These are phyloP conservation scores for Acidomyces sp. DNA, from an alignment of 495 filamentous ascomycete genomes.

Conservation along the genomic window DNA sequence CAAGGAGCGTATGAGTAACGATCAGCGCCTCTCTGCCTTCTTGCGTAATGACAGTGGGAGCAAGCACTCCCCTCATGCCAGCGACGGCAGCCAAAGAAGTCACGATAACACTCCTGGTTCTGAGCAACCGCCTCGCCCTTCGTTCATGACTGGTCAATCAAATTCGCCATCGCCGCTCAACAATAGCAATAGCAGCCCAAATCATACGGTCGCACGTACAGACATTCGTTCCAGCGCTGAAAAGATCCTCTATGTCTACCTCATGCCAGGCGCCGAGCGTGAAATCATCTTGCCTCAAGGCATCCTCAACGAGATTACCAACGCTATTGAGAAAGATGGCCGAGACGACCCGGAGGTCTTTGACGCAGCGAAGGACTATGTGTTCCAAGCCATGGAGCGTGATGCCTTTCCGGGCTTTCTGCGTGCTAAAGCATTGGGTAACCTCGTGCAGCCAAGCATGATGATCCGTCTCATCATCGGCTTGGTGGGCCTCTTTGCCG, in stretches of 20 bases:
- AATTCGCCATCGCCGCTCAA: constrained; percentile 22
- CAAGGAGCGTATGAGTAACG: constrained; percentile 24
- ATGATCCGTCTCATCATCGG: constrained; percentile 74
- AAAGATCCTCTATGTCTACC: constrained; percentile 92
- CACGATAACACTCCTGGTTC: constrained; percentile 20
- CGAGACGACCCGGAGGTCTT: constrained; percentile 96
- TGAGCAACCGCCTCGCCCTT: constrained; percentile 52
- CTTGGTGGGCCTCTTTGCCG: constrained; percentile 76
- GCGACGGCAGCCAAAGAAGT: constrained; percentile 29
- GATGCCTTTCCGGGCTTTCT: constrained; percentile 97
- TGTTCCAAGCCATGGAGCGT: constrained; percentile 98
- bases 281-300: constrained; percentile 85
- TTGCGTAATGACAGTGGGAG: constrained; percentile 57
- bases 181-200: constrained; percentile 17
- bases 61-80: constrained; percentile 54
- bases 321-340: constrained; percentile 71
- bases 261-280: constrained; percentile 82
- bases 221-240: constrained; percentile 90
- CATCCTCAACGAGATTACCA: constrained; percentile 68
- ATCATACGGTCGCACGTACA: constrained; percentile 64
- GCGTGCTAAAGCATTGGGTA: constrained; percentile 84
- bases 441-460: constrained; percentile 76
- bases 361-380: constrained; percentile 94
- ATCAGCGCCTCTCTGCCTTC: constrained; percentile 80
- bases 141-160: constrained; percentile 47